These are phyloP conservation scores for Botrytis sinoallii DNA, from an alignment of 2,329 filamentous ascomycete species.

Conservation along the genomic window DNA sequence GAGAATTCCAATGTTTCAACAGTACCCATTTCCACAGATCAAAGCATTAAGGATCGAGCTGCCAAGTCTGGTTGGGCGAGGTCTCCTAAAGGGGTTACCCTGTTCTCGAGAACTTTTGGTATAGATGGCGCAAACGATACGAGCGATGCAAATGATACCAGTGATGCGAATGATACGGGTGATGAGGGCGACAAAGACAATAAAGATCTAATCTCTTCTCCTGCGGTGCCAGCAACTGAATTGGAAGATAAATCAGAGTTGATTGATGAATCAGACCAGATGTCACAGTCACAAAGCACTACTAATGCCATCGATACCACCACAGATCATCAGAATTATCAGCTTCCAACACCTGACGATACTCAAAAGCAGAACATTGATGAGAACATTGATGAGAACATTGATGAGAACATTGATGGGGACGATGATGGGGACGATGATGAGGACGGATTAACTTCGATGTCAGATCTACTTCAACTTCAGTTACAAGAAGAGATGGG, in stretches of 20 bases:
- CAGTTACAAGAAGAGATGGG: constrained; percentile 17
- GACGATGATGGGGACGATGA: not conserved
- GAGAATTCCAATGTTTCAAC: not conserved
- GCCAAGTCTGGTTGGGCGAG: constrained; percentile 14
- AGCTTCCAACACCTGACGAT: constrained; percentile 15
- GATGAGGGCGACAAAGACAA: constrained; percentile 10
- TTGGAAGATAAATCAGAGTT: not conserved
- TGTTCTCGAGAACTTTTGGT: constrained; percentile 13
- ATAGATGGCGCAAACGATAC: constrained; percentile 16
- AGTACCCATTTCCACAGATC: not conserved
- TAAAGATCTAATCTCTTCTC: not conserved
- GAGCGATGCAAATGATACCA: not conserved
- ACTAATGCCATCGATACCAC: not conserved
- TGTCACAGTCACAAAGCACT: not conserved
- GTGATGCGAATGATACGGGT: constrained; percentile 11
- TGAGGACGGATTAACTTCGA: not conserved
- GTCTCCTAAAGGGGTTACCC: not conserved
- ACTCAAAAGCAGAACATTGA: constrained; percentile 5
- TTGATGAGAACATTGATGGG: no score
- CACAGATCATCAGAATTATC: not conserved
- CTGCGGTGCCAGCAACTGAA: not conserved
- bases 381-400: no score
- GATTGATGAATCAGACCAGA: not conserved
- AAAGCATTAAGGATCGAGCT: constrained; percentile 3
- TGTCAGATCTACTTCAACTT: constrained; percentile 16